These are phyloP conservation scores for Schoenoplectus tabernaemontani DNA, from an alignment of 202 grass and related monocot genomes.

Conservation along the genomic window DNA sequence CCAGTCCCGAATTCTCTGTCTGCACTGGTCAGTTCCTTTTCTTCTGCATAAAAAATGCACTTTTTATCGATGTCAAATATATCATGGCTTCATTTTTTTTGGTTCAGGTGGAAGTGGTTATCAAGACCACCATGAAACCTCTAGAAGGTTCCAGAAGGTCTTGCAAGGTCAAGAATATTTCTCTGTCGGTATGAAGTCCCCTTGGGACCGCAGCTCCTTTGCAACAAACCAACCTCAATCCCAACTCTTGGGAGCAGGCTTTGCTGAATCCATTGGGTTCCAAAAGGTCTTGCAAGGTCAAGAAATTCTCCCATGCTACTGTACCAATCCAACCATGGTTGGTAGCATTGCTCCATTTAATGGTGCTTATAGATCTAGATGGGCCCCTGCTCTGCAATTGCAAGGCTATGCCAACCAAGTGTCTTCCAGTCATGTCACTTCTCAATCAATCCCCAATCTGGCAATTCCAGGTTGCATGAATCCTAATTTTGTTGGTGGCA, in stretches of 20 bases:
- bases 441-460: neutral
- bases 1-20: conserved; percentile 35
- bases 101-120: conserved; percentile 61
- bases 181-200: conserved; percentile 45
- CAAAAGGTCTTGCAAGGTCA: conserved; percentile 99
- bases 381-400: neutral
- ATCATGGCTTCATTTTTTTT: conserved; percentile 11
- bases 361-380: conserved; percentile 6
- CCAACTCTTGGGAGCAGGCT: conserved; percentile 36
- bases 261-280: conserved; percentile 67
- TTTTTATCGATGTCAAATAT: neutral
- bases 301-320: conserved; percentile 62
- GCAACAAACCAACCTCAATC: conserved; percentile 16
- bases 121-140: conserved; percentile 68
- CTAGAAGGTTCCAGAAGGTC: conserved; percentile 93
- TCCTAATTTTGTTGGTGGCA: neutral
- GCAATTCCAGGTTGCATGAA: neutral
- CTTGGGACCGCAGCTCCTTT: neutral
- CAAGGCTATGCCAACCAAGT: conserved; percentile 2
- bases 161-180: conserved; percentile 99
- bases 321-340: neutral
- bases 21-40: conserved; percentile 46
- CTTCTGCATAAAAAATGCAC: neutral
- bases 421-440: neutral
- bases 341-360: conserved; percentile 3